Base-by-base conservation (phyloP, 2,329 filamentous ascomycete species). In the Verticillium tricorpus region DNA sequence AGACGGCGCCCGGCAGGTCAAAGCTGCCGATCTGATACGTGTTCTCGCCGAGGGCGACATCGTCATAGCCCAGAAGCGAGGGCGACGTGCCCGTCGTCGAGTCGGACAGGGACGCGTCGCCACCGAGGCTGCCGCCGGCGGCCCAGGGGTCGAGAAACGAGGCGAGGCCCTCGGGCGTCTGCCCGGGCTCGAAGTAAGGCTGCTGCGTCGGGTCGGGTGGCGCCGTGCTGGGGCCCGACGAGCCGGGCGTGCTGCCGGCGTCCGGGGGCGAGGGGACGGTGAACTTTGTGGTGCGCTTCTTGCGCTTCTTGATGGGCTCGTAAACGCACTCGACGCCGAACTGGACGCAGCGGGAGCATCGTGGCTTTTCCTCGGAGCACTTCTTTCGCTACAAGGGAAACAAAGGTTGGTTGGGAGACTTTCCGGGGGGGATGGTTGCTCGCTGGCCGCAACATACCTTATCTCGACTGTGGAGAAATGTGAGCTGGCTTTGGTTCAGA, bases 221-320 rank as follows among this genome's bases (percentile, higher is more conserved):
- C 19, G 45, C 45, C 19, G 45, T 25, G 45, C 45, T 50, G 45
- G 45, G 45, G 5, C 45, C 45, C 8, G 45, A 50, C 8, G 45
- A 50, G 12, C 45, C 45, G 11, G 45, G 45, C 11, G 45, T 50
- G 45, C 45, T 50, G 15, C 22, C 37, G 5, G 22, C 57, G 25
- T 58, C 57, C 2, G 37, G 57, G 28, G 57, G 57, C 22, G 57
- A 58, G 17, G 57, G 57, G 15, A 58, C 57, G 22, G 57, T 58
- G 57, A 58, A 58, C 57, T 58, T 58, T 7, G 64, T 64, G 17
- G 55, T 56, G 17, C 64, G 60, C 35, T 61, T 60, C 59, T 65
- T 65, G 3, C 64, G 62, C 50, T 62, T 65, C 60, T 65, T 65
- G 55, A 65, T 65, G 31, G 64, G 64, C 17, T 65, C 64, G 15